These are phyloP conservation scores for Furcasterigmium furcatum DNA, from an alignment of 2,329 filamentous ascomycete species.

Conservation along the genomic window DNA sequence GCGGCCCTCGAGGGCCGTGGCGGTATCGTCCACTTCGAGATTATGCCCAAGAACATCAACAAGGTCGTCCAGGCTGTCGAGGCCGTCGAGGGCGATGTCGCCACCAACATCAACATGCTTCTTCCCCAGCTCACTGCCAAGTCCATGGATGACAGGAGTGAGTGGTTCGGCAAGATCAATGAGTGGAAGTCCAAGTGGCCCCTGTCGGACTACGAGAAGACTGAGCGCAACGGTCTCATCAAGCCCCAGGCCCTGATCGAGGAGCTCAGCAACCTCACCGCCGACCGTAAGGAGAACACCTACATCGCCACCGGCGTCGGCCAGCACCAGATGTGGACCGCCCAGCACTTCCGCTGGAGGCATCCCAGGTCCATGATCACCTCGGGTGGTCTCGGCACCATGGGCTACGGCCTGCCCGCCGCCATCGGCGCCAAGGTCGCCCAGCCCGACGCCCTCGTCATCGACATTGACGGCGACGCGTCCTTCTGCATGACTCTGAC, in stretches of 20 bases:
- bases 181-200: conserved; percentile 93
- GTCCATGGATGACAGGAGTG: conserved; percentile 62
- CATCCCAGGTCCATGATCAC: conserved; percentile 92
- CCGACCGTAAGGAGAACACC: conserved; percentile 75
- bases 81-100: conserved; percentile 90
- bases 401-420: conserved; percentile 92
- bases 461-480: conserved; percentile 97
- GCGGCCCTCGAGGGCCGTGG: conserved; percentile 83
- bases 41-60: conserved; percentile 99
- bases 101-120: conserved; percentile 71
- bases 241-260: conserved; percentile 94
- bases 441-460: conserved; percentile 73
- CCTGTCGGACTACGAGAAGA: conserved; percentile 74
- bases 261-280: conserved; percentile 81
- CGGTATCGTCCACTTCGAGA: conserved; percentile 96
- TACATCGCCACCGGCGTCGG: conserved; percentile 93
- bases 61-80: conserved; percentile 97
- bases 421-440: conserved; percentile 93
- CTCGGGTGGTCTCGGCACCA: conserved; percentile 82
- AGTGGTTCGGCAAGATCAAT: conserved; percentile 88
- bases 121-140: conserved; percentile 67
- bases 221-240: conserved; percentile 69
- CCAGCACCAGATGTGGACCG: conserved; percentile 98
- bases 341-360: conserved; percentile 95
- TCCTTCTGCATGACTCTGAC: conserved; percentile 99